Conservation (phyloP, 2,329 filamentous ascomycete species). For the Aspergillus pseudoviridinutans region DNA sequence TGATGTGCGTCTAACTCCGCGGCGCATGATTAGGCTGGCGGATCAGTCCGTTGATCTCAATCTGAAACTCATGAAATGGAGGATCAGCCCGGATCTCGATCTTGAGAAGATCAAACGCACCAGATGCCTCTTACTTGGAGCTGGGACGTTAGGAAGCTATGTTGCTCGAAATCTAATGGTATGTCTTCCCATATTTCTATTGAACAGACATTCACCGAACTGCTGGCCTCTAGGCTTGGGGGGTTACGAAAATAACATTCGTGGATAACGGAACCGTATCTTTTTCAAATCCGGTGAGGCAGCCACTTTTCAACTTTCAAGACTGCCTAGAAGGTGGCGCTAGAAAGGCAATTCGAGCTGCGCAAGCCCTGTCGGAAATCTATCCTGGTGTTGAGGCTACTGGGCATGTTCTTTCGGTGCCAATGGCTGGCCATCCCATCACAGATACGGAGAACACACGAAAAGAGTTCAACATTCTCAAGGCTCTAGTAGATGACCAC, state of each 20-base stretch:
- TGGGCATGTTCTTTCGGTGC: conserved; percentile 79
- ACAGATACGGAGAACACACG: conserved; percentile 66
- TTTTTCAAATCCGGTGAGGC: conserved; percentile 93
- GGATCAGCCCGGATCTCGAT: conserved; percentile 82
- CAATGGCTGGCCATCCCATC: conserved; percentile 92
- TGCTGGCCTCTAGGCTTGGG: conserved; percentile 63
- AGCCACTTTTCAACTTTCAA: conserved; percentile 84
- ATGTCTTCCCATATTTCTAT: conserved; percentile 10
- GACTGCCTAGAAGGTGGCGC: conserved; percentile 84
- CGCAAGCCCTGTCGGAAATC: conserved; percentile 75
- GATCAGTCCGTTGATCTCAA: conserved; percentile 96
- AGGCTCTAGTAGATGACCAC: conserved; percentile 73
- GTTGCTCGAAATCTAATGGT: conserved; percentile 82
- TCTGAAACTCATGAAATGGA: conserved; percentile 98
- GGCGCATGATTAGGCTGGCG: conserved; percentile 54
- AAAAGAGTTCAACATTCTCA: conserved; percentile 70
- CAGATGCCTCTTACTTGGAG: conserved; percentile 84
- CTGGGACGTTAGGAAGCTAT: conserved; percentile 90
- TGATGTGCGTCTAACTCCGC: neutral
- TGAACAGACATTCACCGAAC: neutral
- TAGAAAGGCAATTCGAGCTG: conserved; percentile 76
- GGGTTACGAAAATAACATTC: conserved; percentile 90
- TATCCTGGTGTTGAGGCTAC: conserved; percentile 83
- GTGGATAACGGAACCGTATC: conserved; percentile 91
- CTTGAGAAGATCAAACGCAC: conserved; percentile 85